Evolutionary conservation across 306 rosid genomes (phyloP).

Genomic region (Castanea sativa): DNA sequence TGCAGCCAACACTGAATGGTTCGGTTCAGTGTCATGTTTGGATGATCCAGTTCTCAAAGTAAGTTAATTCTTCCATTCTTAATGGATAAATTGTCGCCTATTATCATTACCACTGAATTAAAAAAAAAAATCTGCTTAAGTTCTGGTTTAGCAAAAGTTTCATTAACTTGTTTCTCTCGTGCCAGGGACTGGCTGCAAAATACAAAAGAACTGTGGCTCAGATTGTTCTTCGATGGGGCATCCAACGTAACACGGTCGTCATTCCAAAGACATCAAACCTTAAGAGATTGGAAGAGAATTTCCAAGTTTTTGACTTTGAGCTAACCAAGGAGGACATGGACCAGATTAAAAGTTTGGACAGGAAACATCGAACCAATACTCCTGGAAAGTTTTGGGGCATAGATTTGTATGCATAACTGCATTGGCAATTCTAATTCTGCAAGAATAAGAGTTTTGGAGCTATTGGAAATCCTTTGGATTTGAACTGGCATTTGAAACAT

Average conservation of each 20-base stretch:
- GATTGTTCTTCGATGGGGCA: constrained; percentile 79
- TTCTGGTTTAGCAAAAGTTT: neutral
- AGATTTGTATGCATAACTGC: constrained; percentile 64
- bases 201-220: constrained; percentile 68
- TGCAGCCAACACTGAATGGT: constrained; percentile 71
- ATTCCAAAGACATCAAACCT: constrained; percentile 81
- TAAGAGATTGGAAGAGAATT: constrained; percentile 79
- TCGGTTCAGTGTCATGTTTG: constrained; percentile 76
- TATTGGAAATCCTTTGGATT: neutral
- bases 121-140: neutral
- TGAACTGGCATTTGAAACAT: neutral
- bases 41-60: constrained; percentile 76
- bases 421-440: neutral
- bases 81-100: neutral
- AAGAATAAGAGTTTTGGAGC: neutral
- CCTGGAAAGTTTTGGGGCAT: constrained; percentile 85
- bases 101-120: neutral
- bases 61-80: constrained; percentile 20
- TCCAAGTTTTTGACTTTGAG: constrained; percentile 66
- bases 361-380: constrained; percentile 62
- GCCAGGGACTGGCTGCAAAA: constrained; percentile 69
- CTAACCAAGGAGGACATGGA: constrained; percentile 64
- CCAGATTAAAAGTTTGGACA: constrained; percentile 54
- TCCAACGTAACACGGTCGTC: constrained; percentile 65
- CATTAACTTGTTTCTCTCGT: constrained; percentile 5